Conservation (phyloP, 345 rosid genomes). For the Trapa bicornis region DNA sequence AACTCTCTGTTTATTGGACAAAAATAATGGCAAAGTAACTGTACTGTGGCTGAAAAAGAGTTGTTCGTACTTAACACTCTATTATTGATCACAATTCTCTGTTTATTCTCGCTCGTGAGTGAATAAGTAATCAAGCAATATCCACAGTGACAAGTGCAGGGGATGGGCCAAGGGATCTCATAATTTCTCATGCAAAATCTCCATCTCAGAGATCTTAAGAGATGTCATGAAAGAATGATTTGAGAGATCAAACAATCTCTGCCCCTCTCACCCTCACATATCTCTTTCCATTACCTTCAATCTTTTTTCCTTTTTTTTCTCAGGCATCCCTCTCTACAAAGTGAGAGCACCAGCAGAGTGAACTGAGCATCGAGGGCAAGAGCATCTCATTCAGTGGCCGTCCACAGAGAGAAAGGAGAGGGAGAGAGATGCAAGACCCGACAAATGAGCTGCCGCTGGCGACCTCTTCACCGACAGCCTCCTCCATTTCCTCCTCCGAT, state of each 20-base stretch:
- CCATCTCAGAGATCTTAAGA: background rate
- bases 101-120: background rate
- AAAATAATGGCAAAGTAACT: too few species aligned
- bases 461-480: constrained; percentile 57
- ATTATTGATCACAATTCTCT: too few species aligned
- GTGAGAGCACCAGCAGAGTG: too few species aligned
- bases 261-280: background rate
- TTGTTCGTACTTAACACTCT: too few species aligned
- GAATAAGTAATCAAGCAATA: too few species aligned
- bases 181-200: background rate
- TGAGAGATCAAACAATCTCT: background rate
- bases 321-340: too few species aligned
- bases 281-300: too few species aligned
- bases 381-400: too few species aligned
- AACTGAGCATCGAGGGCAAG: too few species aligned
- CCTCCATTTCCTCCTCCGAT: constrained; percentile 87
- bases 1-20: too few species aligned
- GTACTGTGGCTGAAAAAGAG: too few species aligned
- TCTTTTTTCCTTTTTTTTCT: too few species aligned
- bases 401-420: background rate
- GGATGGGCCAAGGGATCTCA: background rate
- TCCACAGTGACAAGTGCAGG: background rate
- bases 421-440: constrained; percentile 40
- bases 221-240: background rate
- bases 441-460: constrained; percentile 22